Base-by-base conservation (phyloP, 2,329 filamentous ascomycete species). In the Kalmusia sp. region DNA sequence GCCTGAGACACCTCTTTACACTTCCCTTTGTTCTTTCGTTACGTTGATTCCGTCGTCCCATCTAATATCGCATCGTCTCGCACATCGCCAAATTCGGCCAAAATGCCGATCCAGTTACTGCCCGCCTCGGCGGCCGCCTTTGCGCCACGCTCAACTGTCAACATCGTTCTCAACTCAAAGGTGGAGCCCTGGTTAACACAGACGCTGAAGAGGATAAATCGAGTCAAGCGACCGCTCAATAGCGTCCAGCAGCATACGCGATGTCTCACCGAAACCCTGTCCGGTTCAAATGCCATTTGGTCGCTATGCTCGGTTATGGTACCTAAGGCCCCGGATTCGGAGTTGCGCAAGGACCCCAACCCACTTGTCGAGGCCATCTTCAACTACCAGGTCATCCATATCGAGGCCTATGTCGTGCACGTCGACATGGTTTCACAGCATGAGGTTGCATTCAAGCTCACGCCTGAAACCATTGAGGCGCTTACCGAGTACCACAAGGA, bases 391-490 rank as follows among this genome's bases (percentile, higher is more conserved):
- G 85, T 97, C 71, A 82, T 97, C 70, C 92, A 97, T 74, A 81
- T 98, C 66, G 93, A 98, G 79, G 95, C 95, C 47, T 99, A 99
- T 76, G 93, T 98, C 66, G 95, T 99, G 57, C 93, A 98, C 77
- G 92, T 99, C 77, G 95, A 99, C 80, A 96, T 98, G 92, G 93
- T 99, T 55, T 87, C 96, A 69, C 90, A 93, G 77, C 95, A 96
- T 75, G 95, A 98, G 80, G 92, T 99, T 70, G 95, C 93, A 64
- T 98, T 93, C 85, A 99, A 99, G 84, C 85, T 99, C 70, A 98
- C 93, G 21, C 86, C 88, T 53, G 95, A 98, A 74, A 92, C 93
- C 57, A 99, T 99, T 78, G 92, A 96, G 69, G 80, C 90, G 47
- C 85, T 99, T 61, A 89, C 96, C 74, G 91, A 96, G 74, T 96